Evolutionary conservation across 164 flowering plant species (phyloP).

Genomic region (Cinnamomum chago): DNA sequence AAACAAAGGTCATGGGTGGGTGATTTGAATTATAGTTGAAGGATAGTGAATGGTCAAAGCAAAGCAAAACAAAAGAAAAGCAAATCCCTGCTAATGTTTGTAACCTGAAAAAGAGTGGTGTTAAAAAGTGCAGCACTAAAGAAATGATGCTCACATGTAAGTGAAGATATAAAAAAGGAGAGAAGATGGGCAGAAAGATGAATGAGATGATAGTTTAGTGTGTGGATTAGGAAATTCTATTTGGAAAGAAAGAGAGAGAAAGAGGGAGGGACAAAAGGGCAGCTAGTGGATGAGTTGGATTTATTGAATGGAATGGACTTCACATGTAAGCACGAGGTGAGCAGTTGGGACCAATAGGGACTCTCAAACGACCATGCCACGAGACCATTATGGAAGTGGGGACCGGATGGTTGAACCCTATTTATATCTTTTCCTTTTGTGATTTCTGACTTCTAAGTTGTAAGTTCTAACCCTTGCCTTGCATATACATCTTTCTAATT

Average conservation of each 20-base stretch:
- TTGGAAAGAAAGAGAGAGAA: conserved; percentile 5
- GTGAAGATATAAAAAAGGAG: background rate
- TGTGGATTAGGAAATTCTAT: background rate
- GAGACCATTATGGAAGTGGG: conserved; percentile 51
- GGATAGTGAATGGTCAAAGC: too few relatives aligned
- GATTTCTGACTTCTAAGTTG: too few relatives aligned
- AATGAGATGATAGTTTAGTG: background rate
- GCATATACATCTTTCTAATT: background rate
- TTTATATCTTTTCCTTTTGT: background rate
- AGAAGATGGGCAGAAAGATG: background rate
- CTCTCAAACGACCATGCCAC: conserved; percentile 25
- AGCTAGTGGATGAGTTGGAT: conserved; percentile 37
- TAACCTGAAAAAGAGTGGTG: too few relatives aligned
- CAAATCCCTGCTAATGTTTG: too few relatives aligned
- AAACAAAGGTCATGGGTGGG: too few relatives aligned
- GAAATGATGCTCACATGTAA: too few relatives aligned
- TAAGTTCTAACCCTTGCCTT: background rate
- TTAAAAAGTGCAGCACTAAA: too few relatives aligned
- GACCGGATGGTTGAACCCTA: conserved; percentile 9
- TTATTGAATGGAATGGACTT: conserved; percentile 36
- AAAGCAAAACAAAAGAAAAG: too few relatives aligned
- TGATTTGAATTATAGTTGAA: too few relatives aligned
- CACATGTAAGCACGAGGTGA: conserved; percentile 66
- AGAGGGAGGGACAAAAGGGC: conserved; percentile 18
- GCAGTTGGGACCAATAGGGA: conserved; percentile 27